These are phyloP conservation scores for Senna tora DNA, from an alignment of 306 rosid species.

Conservation along the genomic window DNA sequence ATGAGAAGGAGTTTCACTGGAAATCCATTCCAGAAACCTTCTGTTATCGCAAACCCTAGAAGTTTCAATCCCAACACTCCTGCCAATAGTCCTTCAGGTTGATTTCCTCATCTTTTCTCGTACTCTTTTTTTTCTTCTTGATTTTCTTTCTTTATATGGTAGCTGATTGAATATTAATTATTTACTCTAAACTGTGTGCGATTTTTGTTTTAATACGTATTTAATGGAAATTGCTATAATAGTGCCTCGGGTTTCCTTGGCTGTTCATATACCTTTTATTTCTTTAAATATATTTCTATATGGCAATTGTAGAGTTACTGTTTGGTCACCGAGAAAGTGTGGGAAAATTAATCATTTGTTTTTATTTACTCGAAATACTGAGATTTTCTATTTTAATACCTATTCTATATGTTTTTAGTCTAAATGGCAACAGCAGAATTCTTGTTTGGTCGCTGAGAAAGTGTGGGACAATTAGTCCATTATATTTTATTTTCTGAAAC, in stretches of 20 bases:
- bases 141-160: background rate
- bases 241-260: too few relatives aligned
- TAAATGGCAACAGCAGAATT: too few relatives aligned
- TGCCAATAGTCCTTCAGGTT: slow-evolving; percentile 78
- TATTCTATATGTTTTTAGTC: too few relatives aligned
- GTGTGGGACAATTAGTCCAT: background rate
- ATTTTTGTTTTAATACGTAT: background rate
- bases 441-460: slow-evolving; percentile 35
- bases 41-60: slow-evolving; percentile 50
- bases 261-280: too few relatives aligned
- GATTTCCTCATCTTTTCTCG: background rate
- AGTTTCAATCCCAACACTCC: slow-evolving; percentile 62
- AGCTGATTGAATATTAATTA: too few relatives aligned
- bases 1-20: slow-evolving; percentile 74
- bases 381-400: too few relatives aligned
- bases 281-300: too few relatives aligned
- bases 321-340: slow-evolving; percentile 43
- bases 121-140: background rate
- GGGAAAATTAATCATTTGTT: background rate
- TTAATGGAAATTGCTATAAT: background rate
- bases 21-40: slow-evolving; percentile 70
- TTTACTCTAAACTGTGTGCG: background rate
- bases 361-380: background rate
- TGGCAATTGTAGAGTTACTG: background rate
- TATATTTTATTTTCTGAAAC: background rate